Conservation (phyloP, 2,329 filamentous ascomycete species). For the Stylonectria norvegica region DNA sequence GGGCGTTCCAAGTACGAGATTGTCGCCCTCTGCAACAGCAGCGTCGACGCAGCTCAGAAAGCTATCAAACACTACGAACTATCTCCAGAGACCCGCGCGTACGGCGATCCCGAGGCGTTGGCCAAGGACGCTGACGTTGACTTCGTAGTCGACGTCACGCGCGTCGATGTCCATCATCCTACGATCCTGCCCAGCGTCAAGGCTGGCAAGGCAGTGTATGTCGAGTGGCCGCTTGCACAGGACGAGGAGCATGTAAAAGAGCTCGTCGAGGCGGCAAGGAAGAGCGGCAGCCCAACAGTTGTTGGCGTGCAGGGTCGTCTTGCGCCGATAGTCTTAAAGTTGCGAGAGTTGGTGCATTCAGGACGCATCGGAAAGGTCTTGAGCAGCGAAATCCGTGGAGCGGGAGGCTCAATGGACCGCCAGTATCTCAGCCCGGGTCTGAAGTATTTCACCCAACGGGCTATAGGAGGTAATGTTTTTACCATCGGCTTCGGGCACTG, state of each 20-base stretch:
- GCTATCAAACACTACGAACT: constrained; percentile 45
- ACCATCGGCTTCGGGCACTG: constrained; percentile 43
- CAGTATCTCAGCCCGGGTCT: constrained; percentile 33
- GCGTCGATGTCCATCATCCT: constrained; percentile 51
- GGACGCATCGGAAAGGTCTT: constrained; percentile 51
- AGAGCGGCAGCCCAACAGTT: constrained; percentile 37
- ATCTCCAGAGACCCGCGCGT: constrained; percentile 40
- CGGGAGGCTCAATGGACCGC: constrained; percentile 35
- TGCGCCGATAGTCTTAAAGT: constrained; percentile 40
- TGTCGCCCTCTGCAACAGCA: constrained; percentile 52
- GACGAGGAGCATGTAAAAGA: constrained; percentile 39
- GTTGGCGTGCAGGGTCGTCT: constrained; percentile 52
- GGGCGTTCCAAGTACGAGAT: constrained; percentile 45
- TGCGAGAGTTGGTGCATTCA: constrained; percentile 42
- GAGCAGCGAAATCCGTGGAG: constrained; percentile 44
- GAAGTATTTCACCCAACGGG: constrained; percentile 47
- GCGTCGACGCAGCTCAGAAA: constrained; percentile 38
- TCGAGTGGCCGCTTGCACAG: constrained; percentile 57
- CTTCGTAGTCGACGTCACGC: constrained; percentile 52
- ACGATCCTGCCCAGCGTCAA: constrained; percentile 45
- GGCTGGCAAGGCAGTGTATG: constrained; percentile 51
- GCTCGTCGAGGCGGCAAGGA: constrained; percentile 35
- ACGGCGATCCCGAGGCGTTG: constrained; percentile 47
- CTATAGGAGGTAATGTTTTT: constrained; percentile 44
- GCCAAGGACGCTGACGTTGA: constrained; percentile 50